Conservation (phyloP, 805 yeast species). For the Ogataea paraovalis region DNA sequence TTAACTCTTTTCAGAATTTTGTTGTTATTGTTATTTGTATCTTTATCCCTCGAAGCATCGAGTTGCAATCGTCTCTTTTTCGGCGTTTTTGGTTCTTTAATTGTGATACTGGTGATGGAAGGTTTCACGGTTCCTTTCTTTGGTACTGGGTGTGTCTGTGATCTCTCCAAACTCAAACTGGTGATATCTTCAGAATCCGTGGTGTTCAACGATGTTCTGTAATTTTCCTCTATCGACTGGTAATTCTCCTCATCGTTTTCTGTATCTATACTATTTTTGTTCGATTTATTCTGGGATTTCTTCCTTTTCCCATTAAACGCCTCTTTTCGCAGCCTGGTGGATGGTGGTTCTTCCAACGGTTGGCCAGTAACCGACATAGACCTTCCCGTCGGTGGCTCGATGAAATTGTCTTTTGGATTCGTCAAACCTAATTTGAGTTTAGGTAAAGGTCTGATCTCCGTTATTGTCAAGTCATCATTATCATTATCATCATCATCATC, state of each 20-base stretch:
- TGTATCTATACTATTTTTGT: constrained; percentile 11
- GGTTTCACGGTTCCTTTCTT: constrained; percentile 1
- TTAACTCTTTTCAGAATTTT: constrained; percentile 20
- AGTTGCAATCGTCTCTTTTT: constrained; percentile 8
- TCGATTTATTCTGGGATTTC: constrained; percentile 23
- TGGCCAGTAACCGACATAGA: constrained; percentile 68
- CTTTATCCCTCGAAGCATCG: neutral
- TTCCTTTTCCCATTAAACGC: constrained; percentile 45
- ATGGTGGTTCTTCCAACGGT: constrained; percentile 68
- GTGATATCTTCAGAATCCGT: constrained; percentile 33
- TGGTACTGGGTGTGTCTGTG: constrained; percentile 12
- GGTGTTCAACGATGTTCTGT: constrained; percentile 21
- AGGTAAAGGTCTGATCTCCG: neutral
- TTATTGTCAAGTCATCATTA: neutral
- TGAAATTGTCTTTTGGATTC: constrained; percentile 26
- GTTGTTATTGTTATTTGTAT: neutral
- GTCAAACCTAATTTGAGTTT: neutral
- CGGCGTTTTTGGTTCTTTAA: constrained; percentile 12
- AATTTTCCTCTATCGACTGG: neutral
- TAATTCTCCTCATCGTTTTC: constrained; percentile 7
- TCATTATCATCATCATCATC: neutral
- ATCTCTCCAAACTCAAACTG: constrained; percentile 26
- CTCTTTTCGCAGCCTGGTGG: constrained; percentile 52
- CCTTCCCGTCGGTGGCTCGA: constrained; percentile 56
- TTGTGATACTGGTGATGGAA: neutral